Evolutionary conservation across 2,329 filamentous ascomycete genomes (phyloP).

Genomic region (Exophiala dermatitidis): DNA sequence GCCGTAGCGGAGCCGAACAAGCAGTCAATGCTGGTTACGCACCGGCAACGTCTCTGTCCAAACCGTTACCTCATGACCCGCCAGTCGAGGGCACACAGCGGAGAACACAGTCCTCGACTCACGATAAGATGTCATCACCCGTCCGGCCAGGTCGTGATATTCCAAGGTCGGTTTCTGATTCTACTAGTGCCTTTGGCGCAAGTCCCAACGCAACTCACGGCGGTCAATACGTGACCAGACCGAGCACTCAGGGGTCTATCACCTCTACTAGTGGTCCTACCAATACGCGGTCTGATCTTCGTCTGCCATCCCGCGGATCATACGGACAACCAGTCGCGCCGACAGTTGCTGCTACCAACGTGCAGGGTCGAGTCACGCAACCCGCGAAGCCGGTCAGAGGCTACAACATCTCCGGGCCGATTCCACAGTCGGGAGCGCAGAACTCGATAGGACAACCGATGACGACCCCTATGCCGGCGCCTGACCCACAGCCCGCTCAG

Average conservation of each 20-base stretch:
- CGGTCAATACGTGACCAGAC: constrained; percentile 46
- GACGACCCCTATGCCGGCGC: constrained; percentile 52
- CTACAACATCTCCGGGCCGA: constrained; percentile 64
- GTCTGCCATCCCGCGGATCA: constrained; percentile 67
- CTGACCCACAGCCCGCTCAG: constrained; percentile 38
- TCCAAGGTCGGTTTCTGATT: constrained; percentile 51
- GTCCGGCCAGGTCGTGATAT: constrained; percentile 45
- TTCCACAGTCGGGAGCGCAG: constrained; percentile 50
- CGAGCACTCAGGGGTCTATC: constrained; percentile 76
- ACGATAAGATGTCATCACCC: constrained; percentile 41
- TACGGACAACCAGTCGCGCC: constrained; percentile 87
- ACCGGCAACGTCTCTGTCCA: constrained; percentile 33
- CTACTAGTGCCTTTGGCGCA: constrained; percentile 46
- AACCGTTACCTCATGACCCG: constrained; percentile 55
- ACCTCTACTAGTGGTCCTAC: constrained; percentile 48
- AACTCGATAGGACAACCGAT: constrained; percentile 51
- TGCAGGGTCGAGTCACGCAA: constrained; percentile 82
- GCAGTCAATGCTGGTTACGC: constrained; percentile 33
- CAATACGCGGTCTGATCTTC: constrained; percentile 34
- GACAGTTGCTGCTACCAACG: constrained; percentile 79
- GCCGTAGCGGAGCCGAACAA: constrained; percentile 32
- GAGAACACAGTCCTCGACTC: constrained; percentile 27
- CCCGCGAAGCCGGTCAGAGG: constrained; percentile 55
- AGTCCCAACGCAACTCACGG: constrained; percentile 28
- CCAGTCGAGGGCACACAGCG: constrained; percentile 31